A percentile compares a stretch with the other conserved stretches of the same genome.
Evolutionary conservation across 257 asterid species (phyloP).

Genomic region (Solanum acaule): DNA sequence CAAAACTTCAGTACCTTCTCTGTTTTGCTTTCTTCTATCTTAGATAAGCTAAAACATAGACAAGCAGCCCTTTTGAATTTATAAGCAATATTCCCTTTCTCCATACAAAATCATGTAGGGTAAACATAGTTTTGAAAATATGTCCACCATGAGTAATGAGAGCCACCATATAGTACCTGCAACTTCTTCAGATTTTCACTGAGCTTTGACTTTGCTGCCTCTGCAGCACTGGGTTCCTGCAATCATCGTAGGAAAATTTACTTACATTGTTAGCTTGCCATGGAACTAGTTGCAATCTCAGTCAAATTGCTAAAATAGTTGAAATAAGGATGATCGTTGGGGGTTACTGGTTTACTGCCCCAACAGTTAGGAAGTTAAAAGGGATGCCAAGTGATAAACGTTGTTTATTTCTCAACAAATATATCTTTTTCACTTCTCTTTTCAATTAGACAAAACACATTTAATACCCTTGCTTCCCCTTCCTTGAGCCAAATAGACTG

Average conservation of each 20-base stretch:
- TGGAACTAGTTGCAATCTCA: too few species aligned
- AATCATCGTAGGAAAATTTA: background rate
- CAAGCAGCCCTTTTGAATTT: background rate
- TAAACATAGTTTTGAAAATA: background rate
- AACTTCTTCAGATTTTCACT: constrained; percentile 72
- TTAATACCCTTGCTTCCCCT: background rate
- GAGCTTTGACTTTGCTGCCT: constrained; percentile 51
- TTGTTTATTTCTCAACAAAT: background rate
- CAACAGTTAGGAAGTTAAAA: background rate
- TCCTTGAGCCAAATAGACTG: background rate
- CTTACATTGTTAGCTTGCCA: background rate
- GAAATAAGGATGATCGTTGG: background rate
- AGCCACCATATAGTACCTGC: constrained; percentile 44
- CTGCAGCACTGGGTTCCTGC: constrained; percentile 74
- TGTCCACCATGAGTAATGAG: background rate
- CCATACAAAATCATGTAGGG: background rate
- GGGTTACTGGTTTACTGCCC: background rate
- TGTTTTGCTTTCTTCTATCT: background rate
- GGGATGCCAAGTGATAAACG: background rate
- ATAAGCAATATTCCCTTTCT: background rate
- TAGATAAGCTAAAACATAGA: background rate
- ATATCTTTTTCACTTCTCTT: background rate
- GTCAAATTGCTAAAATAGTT: background rate
- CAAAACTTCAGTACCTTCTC: background rate
- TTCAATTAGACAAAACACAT: background rate